Base-by-base conservation (phyloP, 1,284 basidiomycete genomes). In the Ustilago cynodontis region DNA sequence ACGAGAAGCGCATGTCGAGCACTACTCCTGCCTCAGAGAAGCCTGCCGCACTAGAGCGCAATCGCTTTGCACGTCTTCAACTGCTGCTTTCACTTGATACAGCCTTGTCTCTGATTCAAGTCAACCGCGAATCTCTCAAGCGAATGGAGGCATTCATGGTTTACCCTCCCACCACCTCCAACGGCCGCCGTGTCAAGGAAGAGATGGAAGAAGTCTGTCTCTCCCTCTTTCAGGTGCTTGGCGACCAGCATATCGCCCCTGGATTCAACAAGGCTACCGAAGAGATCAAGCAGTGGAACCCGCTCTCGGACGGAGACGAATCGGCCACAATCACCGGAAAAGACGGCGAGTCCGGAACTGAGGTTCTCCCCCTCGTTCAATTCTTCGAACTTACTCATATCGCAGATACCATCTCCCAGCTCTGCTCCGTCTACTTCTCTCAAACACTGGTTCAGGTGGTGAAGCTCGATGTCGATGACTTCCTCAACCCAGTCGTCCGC, bases 311-410 rank as follows among this genome's bases (percentile, higher is more conserved):
- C 39, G 18, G 16, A 43, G 59, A 74, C 16, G 22, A 18, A 53
- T 55, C 52, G 10, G 22, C 2, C 11, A 24, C 11, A 26, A 43
- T n/a, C n/a, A n/a, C 20, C 13, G 18, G 1, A 24, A 26, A 22
- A 13, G 39, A 39, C 26, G 33, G 57, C 8, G 77, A 95, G 92
- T 69, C 43, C 94, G 94, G 2, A 93, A 91, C 3, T 89, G 92
- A 77, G 20, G 94, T 98, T 1, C 94, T 94, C 0, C 95, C 96
- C 0, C 87, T 99, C 1, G 88, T 98, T 50, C 95, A 98, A 86
- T 99, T 99, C 87, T 98, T 99, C 80, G 96, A 98, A 88, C 89
- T 99, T 18, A 95, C 97, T 0, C 96, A 99, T 87, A 89, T 98
- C 18, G 97, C 94, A 0, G 96, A 99, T 86, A 99, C 94, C 20